phyloP scores from a whole-genome alignment of 1,284 basidiomycete species.

The Ceratobasidium sp. region DNA sequence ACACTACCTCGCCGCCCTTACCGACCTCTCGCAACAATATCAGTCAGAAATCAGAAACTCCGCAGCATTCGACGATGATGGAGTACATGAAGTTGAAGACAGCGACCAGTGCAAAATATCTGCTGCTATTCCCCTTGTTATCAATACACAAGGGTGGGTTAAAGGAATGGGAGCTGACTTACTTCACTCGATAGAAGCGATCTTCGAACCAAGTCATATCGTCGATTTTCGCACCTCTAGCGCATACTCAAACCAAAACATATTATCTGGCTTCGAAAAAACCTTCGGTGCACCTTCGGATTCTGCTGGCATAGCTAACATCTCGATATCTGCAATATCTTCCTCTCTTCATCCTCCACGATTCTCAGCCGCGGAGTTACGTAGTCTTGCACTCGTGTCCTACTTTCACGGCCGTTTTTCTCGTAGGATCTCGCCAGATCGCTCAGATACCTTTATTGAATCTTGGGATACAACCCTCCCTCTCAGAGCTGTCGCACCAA shows the following conservation, averaged over 20 bases:
- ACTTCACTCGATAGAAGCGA: constrained; percentile 71
- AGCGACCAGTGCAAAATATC: constrained; percentile 42
- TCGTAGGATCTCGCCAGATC: constrained; percentile 50
- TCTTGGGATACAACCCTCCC: constrained; percentile 78
- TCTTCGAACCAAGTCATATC: constrained; percentile 71
- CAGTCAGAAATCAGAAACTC: constrained; percentile 73
- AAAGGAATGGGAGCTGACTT: constrained; percentile 94
- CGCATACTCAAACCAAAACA: background rate
- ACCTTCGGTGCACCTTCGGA: background rate
- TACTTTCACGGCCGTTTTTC: constrained; percentile 79
- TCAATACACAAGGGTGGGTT: constrained; percentile 98
- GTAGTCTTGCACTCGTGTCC: constrained; percentile 77
- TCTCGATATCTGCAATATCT: constrained; percentile 10
- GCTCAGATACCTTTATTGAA: constrained; percentile 34
- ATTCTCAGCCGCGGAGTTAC: constrained; percentile 75
- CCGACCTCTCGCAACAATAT: constrained; percentile 76
- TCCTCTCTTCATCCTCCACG: constrained; percentile 45
- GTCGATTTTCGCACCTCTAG: constrained; percentile 60
- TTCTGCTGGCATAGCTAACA: background rate
- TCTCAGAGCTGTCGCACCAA: constrained; percentile 74
- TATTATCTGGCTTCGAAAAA: background rate
- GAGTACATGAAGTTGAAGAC: constrained; percentile 41
- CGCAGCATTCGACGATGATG: constrained; percentile 48
- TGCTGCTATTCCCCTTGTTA: constrained; percentile 76
- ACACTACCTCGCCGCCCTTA: constrained; percentile 79